These are phyloP conservation scores for Ustanciosporium gigantosporum DNA, from an alignment of 1,284 basidiomycete genomes.

Conservation along the genomic window DNA sequence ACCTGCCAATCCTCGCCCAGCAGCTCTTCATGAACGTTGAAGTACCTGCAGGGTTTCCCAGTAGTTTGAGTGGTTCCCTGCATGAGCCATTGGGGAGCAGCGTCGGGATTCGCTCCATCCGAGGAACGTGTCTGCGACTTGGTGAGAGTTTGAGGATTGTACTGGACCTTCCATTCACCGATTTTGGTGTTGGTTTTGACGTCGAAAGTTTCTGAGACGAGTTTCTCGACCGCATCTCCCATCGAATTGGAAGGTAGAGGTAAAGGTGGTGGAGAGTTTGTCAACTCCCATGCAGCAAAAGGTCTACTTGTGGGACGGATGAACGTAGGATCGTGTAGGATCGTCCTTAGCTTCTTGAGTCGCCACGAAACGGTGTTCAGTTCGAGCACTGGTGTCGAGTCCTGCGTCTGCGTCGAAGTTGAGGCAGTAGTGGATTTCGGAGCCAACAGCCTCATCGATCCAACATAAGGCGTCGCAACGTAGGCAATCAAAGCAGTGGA, in stretches of 20 bases:
- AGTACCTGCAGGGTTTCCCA: conserved; percentile 66
- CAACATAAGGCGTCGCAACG: conserved; percentile 69
- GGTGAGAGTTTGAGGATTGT: conserved; percentile 68
- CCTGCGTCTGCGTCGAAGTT: conserved; percentile 6
- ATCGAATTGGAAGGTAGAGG: conserved; percentile 2
- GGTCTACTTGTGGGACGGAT: conserved; percentile 72
- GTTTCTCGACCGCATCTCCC: conserved; percentile 3
- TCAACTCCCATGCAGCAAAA: conserved; percentile 71
- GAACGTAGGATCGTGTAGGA: conserved; percentile 76
- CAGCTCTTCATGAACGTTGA: conserved; percentile 82
- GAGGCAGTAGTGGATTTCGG: neutral
- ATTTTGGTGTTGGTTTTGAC: conserved; percentile 68
- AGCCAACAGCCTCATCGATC: conserved; percentile 58
- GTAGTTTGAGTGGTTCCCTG: conserved; percentile 23
- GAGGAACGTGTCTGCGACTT: conserved; percentile 67
- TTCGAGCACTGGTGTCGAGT: no score
- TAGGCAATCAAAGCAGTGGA: conserved; percentile 77
- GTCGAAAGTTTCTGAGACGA: conserved; percentile 52
- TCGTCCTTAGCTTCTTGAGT: conserved; percentile 68
- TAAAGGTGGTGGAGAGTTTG: conserved; percentile 23
- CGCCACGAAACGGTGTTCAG: conserved; percentile 72
- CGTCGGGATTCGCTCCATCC: neutral
- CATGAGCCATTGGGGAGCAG: conserved; percentile 62
- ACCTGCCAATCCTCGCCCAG: conserved; percentile 63
- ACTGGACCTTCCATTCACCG: conserved; percentile 77